Base-by-base conservation (phyloP, 108 stramenopile genomes). In the Mediolabrus comicus region DNA sequence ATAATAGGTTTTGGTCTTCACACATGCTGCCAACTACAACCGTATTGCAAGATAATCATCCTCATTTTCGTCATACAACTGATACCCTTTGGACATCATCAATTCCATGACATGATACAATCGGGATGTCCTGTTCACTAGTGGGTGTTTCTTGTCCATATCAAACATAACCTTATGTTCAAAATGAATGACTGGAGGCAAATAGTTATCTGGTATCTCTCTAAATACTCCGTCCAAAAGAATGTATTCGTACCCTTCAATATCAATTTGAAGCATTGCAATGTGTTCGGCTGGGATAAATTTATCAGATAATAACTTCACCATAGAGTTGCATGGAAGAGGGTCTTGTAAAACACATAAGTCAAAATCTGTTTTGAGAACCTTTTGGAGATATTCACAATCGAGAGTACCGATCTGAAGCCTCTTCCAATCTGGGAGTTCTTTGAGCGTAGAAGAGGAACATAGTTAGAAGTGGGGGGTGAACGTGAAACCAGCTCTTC, bases 181-280 rank as follows among this genome's bases (percentile, higher is more conserved):
- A 59, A 59, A 59, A 59, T 59, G 57, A 59, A 59, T 59, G 4
- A 59, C 30, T 11, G 31, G 31, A 29, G 57, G 57, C 31, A 59
- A 59, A 10, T 9, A 38, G 11, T 11, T 10, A 38, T 38, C 36
- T 32, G 27, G 57, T 9, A 29, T 29, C 31, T 59, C 31, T 19
- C 16, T 29, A 3, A 59, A 13, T 29, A 59, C 31, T 2, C 17
- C 28, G 10, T 59, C 17, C 8, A 59, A 33, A 59, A 32, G 25
- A 6, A 31, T 19, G 57, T 31, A 29, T 29, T 59, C 28, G 30
- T 19, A 59, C 10, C 28, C 57, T 59, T 59, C 31, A 25, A 59
- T 32, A 59, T 31, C 57, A 29, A 59, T 32, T 59, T 32, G 30
- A 32, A 59, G 2, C 57, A 32, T 19, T 9, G 31, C 57, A 32